Evolutionary conservation across 225 moss, liverwort and hornwort species (phyloP).

Genomic region (Antitrichia curtipendula): DNA sequence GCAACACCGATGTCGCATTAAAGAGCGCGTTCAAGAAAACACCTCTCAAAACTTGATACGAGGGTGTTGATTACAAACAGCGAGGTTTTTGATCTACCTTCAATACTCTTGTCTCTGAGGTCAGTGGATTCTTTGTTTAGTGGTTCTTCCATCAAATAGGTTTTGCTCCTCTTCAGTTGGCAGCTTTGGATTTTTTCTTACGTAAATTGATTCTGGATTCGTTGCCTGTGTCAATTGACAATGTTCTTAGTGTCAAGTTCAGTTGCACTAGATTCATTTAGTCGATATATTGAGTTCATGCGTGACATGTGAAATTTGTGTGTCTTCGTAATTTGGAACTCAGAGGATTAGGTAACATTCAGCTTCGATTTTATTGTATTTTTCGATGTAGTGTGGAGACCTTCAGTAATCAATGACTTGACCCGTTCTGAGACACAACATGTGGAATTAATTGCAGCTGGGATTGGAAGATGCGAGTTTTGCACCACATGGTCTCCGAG

Average conservation of each 20-base stretch:
- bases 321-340: neutral
- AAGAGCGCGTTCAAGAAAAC: neutral
- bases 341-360: neutral
- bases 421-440: neutral
- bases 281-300: neutral
- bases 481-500: too few relatives aligned
- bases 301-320: neutral
- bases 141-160: neutral
- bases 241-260: neutral
- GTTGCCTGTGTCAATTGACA: too few relatives aligned
- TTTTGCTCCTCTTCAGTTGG: rapidly evolving
- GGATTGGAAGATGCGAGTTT: neutral
- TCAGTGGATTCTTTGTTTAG: neutral
- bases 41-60: neutral
- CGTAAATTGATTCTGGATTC: neutral
- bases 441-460: neutral
- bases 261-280: neutral
- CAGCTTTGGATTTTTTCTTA: neutral
- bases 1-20: neutral
- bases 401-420: neutral
- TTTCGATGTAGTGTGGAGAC: rapidly evolving
- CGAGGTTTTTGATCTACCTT: neutral
- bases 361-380: neutral
- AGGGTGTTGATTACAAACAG: neutral
- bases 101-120: neutral